phyloP scores from a whole-genome alignment of 106 monocot genomes.

The Alisma plantagoaquatica region DNA sequence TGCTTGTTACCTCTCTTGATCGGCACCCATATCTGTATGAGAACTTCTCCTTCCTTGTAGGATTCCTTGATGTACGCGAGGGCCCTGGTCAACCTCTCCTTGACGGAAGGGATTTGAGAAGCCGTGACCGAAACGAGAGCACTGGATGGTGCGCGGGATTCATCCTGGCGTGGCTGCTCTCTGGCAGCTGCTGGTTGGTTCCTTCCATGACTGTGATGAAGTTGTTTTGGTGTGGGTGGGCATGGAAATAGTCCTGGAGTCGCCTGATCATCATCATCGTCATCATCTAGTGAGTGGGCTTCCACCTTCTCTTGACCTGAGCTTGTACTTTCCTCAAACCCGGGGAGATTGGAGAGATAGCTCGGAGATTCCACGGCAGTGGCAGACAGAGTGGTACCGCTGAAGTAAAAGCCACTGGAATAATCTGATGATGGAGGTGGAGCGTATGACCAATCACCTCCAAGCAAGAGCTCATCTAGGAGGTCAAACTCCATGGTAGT shows the following conservation, averaged over 20 bases:
- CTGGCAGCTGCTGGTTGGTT: not conserved
- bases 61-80: constrained; percentile 27
- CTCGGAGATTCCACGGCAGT: not conserved
- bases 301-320: not conserved
- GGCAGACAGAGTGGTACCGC: not conserved
- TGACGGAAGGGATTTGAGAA: constrained; percentile 5
- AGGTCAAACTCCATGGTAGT: constrained; percentile 15
- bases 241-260: not conserved
- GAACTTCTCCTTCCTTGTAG: constrained; percentile 29
- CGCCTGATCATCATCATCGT: not conserved
- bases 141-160: not conserved
- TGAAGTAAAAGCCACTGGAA: constrained; percentile 2
- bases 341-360: not conserved
- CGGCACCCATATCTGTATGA: constrained; percentile 77
- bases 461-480: constrained; percentile 19
- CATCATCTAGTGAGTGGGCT: not conserved
- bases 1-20: constrained; percentile 23
- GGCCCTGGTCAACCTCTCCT: constrained; percentile 18
- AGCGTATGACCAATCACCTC: constrained; percentile 6
- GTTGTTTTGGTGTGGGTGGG: not conserved
- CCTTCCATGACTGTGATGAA: not conserved
- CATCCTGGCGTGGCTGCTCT: not conserved
- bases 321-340: not conserved
- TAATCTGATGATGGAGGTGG: constrained; percentile 2
- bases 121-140: not conserved